Evolutionary conservation across 208 protist genomes (phyloP).

Genomic region (Trypanosoma lewisi): DNA sequence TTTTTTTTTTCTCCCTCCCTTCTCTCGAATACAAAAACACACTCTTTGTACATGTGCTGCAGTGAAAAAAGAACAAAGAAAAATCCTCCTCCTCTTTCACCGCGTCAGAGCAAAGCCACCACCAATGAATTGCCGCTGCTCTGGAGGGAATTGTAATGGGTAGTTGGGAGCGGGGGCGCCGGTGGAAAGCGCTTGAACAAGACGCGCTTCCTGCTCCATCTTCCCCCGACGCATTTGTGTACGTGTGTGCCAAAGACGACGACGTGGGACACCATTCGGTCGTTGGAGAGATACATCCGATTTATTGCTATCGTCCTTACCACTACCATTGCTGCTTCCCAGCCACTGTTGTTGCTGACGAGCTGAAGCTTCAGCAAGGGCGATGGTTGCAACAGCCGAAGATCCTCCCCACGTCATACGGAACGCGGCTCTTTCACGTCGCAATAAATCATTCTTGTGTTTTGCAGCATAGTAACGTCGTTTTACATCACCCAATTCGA

Average conservation of each 20-base stretch:
- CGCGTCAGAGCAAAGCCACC: slow-evolving; percentile 75
- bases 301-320: background rate
- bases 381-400: slow-evolving; percentile 13
- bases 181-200: slow-evolving; percentile 50
- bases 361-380: slow-evolving; percentile 13
- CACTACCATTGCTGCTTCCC: background rate
- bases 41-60: background rate
- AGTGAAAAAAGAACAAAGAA: no score
- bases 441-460: slow-evolving; percentile 70
- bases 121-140: slow-evolving; percentile 72
- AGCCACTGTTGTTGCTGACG: slow-evolving; percentile 10
- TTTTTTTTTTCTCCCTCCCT: slow-evolving; percentile 1
- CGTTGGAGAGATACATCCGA: background rate
- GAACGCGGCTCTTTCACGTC: slow-evolving; percentile 44
- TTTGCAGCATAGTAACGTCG: slow-evolving; percentile 91
- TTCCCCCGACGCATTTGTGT: slow-evolving; percentile 23
- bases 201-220: slow-evolving; percentile 29
- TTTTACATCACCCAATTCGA: slow-evolving; percentile 92
- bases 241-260: slow-evolving; percentile 23
- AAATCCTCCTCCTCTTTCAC: background rate
- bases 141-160: slow-evolving; percentile 51
- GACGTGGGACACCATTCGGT: background rate
- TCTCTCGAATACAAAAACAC: background rate
- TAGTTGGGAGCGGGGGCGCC: slow-evolving; percentile 59
- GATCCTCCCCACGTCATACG: slow-evolving; percentile 49